These are phyloP conservation scores for Mycena leptocephala DNA, from an alignment of 768 basidiomycete genomes.

Conservation along the genomic window DNA sequence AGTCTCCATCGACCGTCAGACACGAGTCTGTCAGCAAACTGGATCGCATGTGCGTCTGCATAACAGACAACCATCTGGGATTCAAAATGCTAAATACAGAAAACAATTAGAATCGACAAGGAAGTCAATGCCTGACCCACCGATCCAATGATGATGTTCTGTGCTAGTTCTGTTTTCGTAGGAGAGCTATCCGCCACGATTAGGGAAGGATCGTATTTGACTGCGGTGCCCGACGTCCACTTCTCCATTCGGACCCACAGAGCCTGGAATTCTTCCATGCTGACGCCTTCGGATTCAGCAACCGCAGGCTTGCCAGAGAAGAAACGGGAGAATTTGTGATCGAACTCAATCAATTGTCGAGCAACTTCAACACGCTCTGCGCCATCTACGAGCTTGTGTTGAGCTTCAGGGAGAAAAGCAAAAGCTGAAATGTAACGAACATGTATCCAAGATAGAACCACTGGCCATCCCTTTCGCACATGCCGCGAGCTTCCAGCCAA, in stretches of 20 bases:
- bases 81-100: slow-evolving; percentile 32
- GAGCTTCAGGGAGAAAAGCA: background rate
- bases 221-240: slow-evolving; percentile 33
- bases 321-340: slow-evolving; percentile 53
- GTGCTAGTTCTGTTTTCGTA: slow-evolving; percentile 13
- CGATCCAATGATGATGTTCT: slow-evolving; percentile 32
- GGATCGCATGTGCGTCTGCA: slow-evolving; percentile 31
- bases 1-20: slow-evolving; percentile 35
- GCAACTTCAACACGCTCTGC: slow-evolving; percentile 56
- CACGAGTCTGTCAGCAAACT: slow-evolving; percentile 29
- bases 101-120: background rate
- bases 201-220: slow-evolving; percentile 24
- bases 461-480: slow-evolving; percentile 19
- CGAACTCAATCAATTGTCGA: slow-evolving; percentile 58
- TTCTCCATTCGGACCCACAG: slow-evolving; percentile 29
- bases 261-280: slow-evolving; percentile 32
- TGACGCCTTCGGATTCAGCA: slow-evolving; percentile 28
- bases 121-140: background rate
- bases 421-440: background rate
- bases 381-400: background rate
- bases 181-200: slow-evolving; percentile 18
- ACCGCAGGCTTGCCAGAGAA: slow-evolving; percentile 48
- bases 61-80: slow-evolving; percentile 34
- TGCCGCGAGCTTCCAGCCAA: slow-evolving; percentile 46
- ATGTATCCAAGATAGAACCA: slow-evolving; percentile 31